phyloP scores from a whole-genome alignment of 2,329 filamentous ascomycete species.

The Pestalotiopsis sp. region DNA sequence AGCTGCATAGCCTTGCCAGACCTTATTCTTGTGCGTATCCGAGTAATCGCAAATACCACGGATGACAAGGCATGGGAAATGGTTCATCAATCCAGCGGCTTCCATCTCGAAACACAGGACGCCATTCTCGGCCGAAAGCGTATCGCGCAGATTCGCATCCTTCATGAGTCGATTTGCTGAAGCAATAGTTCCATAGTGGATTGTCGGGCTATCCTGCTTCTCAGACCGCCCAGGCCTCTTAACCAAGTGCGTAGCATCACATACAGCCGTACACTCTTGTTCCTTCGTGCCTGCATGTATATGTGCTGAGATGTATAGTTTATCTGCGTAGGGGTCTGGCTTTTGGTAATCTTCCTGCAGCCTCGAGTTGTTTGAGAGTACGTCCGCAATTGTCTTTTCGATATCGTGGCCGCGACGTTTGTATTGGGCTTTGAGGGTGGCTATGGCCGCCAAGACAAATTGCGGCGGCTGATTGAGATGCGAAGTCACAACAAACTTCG shows the following conservation, averaged over 20 bases:
- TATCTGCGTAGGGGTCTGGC: conserved; percentile 28
- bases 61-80: conserved; percentile 11
- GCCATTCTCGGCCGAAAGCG: conserved; percentile 16
- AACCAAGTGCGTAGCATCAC: conserved; percentile 4
- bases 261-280: conserved; percentile 19
- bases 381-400: conserved; percentile 31
- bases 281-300: conserved; percentile 5
- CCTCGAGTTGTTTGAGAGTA: conserved; percentile 30
- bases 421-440: conserved; percentile 28
- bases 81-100: neutral
- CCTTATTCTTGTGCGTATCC: conserved; percentile 29
- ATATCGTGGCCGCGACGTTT: conserved; percentile 25
- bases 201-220: conserved; percentile 23
- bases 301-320: conserved; percentile 25
- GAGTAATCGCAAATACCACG: conserved; percentile 34
- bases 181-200: conserved; percentile 40
- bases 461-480: conserved; percentile 14
- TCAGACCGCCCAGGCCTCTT: neutral
- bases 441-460: conserved; percentile 15
- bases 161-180: conserved; percentile 36
- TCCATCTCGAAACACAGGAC: conserved; percentile 34
- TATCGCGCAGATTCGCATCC: conserved; percentile 28
- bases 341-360: conserved; percentile 23
- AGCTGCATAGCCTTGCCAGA: conserved; percentile 30
- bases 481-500: conserved; percentile 19